Evolutionary conservation across 2,329 filamentous ascomycete species (phyloP), one percentile per base, ranked within the genome.

Genomic region (Exophiala calicioides): DNA sequence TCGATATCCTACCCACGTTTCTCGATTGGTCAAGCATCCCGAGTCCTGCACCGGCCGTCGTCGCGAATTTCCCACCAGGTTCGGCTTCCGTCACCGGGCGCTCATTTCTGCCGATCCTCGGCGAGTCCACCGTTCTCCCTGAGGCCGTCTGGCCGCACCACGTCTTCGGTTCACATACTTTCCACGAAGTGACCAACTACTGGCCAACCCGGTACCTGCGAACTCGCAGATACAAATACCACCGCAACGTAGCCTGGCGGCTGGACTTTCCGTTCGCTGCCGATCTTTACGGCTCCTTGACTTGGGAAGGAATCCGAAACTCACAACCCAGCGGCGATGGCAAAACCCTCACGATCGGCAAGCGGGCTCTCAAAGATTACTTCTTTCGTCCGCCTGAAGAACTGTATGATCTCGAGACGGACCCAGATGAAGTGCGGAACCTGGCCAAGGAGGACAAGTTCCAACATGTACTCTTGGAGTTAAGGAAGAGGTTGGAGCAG

Each of bases 81-180:
- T n/a, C n/a, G n/a, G n/a, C n/a, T n/a, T n/a, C n/a, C n/a, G n/a
- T n/a, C n/a, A n/a, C n/a, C n/a, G 73, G 71, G 1, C 56, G 60
- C 8, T 73, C 71, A 0, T 60, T 75, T 26, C 58, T 75, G 2
- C 61, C 63, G 0, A 64, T 74, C 7, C 47, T 70, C 4, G 53
- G 57, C 7, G 47, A 42, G 1, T 27, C 34, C 6, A 12, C 53
- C 2, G 30, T 53, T 0, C 43, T 64, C n/a, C n/a, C n/a, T n/a
- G n/a, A n/a, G n/a, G n/a, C n/a, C 9, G 34, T 58, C 1, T 55
- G 52, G 3, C 61, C 62, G 57, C 51, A 65, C 13, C 63, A 69
- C 8, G 68, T 77, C 5, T 76, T 72, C 47, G 74, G 75, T 12
- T 76, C 72, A 1, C 74, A 78, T 55, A 77, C 75, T 1, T 77